Conservation (phyloP, 768 basidiomycete species). For the Russula abietina region DNA sequence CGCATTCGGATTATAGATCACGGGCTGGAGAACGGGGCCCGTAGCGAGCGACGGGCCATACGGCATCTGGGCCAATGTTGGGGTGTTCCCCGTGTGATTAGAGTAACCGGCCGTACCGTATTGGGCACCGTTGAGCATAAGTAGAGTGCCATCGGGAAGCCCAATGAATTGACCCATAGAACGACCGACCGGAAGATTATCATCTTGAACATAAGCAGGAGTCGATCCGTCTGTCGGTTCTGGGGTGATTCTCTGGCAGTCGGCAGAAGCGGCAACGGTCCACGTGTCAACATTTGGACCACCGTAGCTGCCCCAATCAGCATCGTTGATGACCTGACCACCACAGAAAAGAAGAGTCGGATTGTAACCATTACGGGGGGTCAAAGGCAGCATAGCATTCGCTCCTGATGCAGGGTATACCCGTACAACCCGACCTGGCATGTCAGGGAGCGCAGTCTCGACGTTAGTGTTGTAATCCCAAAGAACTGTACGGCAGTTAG, state of each 20-base stretch:
- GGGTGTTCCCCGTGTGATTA: neutral
- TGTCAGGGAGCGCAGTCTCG: constrained; percentile 5
- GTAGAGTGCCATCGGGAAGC: constrained; percentile 5
- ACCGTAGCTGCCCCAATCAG: neutral
- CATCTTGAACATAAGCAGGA: constrained; percentile 6
- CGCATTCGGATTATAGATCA: constrained; percentile 11
- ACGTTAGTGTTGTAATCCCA: constrained; percentile 5
- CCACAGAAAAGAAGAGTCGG: constrained; percentile 9
- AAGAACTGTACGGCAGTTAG: constrained; percentile 3
- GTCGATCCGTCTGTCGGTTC: constrained; percentile 7
- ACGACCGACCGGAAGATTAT: neutral
- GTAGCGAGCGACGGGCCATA: constrained; percentile 7
- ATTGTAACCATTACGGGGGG: neutral
- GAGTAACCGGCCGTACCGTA: constrained; percentile 3
- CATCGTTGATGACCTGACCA: neutral
- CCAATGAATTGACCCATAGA: constrained; percentile 5
- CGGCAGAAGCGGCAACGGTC: neutral
- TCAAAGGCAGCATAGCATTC: constrained; percentile 10
- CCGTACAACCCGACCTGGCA: constrained; percentile 9
- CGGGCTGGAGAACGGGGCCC: neutral
- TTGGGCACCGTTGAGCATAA: constrained; percentile 6
- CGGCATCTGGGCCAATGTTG: neutral
- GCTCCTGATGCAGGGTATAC: constrained; percentile 14
- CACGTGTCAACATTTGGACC: neutral
- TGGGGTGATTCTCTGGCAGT: constrained; percentile 6